phyloP scores from a whole-genome alignment of 2,329 filamentous ascomycete genomes.

The Cercospora citrullina region DNA sequence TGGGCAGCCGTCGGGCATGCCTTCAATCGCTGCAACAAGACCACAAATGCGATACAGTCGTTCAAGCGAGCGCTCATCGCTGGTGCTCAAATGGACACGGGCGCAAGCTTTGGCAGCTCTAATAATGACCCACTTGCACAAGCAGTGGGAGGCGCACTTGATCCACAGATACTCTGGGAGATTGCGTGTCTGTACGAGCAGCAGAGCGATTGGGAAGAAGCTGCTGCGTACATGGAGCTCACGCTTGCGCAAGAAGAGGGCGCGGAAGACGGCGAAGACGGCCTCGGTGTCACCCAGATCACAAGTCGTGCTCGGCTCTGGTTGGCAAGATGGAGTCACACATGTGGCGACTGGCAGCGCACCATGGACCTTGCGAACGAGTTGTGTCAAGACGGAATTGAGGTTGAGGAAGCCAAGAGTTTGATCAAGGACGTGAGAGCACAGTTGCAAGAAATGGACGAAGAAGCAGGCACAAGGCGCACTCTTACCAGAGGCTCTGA shows the following conservation, averaged over 20 bases:
- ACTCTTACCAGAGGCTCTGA: constrained; percentile 6
- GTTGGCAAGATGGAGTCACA: constrained; percentile 82
- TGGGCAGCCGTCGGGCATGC: constrained; percentile 96
- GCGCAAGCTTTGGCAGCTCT: constrained; percentile 47
- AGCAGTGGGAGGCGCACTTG: constrained; percentile 63
- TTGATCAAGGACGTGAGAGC: constrained; percentile 83
- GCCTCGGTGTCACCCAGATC: constrained; percentile 84
- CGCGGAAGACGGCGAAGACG: constrained; percentile 45
- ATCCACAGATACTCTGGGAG: constrained; percentile 86
- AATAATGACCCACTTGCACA: constrained; percentile 47
- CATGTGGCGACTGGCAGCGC: constrained; percentile 69
- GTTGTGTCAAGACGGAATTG: constrained; percentile 90
- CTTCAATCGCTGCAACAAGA: constrained; percentile 82
- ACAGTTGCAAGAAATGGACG: constrained; percentile 54
- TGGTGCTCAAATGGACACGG: constrained; percentile 77
- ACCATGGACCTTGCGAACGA: constrained; percentile 83
- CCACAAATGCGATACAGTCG: constrained; percentile 90
- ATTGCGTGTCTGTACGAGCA: constrained; percentile 88
- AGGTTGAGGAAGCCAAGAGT: constrained; percentile 95
- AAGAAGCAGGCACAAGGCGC: constrained; percentile 6
- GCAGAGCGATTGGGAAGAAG: constrained; percentile 73
- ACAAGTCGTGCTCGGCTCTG: constrained; percentile 93
- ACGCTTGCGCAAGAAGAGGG: constrained; percentile 91
- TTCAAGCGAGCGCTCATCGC: constrained; percentile 89
- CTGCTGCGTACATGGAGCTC: constrained; percentile 92